A percentile compares a stretch with the other conserved stretches of the same genome.
Conservation (phyloP, 768 basidiomycete genomes). For the Vararia minispora region DNA sequence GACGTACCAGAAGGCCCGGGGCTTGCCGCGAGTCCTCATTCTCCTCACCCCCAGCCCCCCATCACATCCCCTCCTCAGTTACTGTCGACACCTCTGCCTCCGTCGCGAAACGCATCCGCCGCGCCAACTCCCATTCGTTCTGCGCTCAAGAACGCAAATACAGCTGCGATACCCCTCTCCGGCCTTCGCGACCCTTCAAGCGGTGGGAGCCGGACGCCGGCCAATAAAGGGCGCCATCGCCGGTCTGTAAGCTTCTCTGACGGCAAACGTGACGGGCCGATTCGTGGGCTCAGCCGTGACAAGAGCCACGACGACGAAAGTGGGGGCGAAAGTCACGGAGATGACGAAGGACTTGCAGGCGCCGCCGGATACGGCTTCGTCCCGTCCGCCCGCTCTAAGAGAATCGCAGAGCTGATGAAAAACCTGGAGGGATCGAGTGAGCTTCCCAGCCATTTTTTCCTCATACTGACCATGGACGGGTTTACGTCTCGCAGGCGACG, state of each 20-base stretch:
- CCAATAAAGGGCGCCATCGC: conserved; percentile 38
- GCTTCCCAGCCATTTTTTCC: conserved; percentile 17
- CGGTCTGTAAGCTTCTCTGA: conserved; percentile 96
- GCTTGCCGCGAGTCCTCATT: conserved; percentile 11
- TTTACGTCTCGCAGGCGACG: conserved; percentile 17
- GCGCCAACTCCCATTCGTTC: conserved; percentile 27
- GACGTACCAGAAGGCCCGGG: background rate
- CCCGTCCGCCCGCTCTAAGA: conserved; percentile 62
- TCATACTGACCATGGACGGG: conserved; percentile 22
- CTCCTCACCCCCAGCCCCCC: background rate
- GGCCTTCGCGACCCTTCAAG: conserved; percentile 43
- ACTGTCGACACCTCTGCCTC: conserved; percentile 4
- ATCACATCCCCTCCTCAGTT: conserved; percentile 7
- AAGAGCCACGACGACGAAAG: conserved; percentile 26
- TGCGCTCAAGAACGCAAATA: conserved; percentile 31
- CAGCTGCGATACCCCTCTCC: conserved; percentile 44
- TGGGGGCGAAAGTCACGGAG: conserved; percentile 15
- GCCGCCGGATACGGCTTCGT: conserved; percentile 24
- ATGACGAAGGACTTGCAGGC: conserved; percentile 10
- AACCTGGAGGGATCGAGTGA: conserved; percentile 60
- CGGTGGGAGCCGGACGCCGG: conserved; percentile 43
- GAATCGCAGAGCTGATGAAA: conserved; percentile 73
- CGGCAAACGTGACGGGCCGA: conserved; percentile 84
- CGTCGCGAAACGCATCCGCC: conserved; percentile 9
- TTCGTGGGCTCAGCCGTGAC: conserved; percentile 44